These are phyloP conservation scores for Linaria vulgaris DNA, from an alignment of 257 asterid genomes.

Conservation along the genomic window DNA sequence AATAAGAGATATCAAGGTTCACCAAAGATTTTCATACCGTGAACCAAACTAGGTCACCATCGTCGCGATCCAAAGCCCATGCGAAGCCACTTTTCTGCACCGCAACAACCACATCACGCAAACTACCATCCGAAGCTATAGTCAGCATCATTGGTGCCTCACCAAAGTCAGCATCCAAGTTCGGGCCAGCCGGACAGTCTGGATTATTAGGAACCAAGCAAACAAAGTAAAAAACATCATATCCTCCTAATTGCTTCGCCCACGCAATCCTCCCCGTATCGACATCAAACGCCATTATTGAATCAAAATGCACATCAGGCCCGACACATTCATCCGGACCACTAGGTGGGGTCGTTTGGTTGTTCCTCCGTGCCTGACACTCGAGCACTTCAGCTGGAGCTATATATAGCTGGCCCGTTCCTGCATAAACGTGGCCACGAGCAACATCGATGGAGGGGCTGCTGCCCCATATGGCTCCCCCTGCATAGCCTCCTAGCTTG, in stretches of 20 bases:
- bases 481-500: too few relatives aligned
- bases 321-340: conserved; percentile 51
- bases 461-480: conserved; percentile 79
- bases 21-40: conserved; percentile 23
- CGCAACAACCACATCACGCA: conserved; percentile 60
- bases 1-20: too few relatives aligned
- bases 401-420: too few relatives aligned
- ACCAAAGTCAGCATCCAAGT: conserved; percentile 75
- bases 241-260: conserved; percentile 56
- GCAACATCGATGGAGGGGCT: conserved; percentile 62
- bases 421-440: conserved; percentile 46
- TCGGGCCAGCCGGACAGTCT: conserved; percentile 69
- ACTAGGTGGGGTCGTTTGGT: conserved; percentile 39
- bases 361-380: conserved; percentile 54
- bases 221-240: conserved; percentile 59
- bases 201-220: conserved; percentile 70
- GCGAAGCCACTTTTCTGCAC: conserved; percentile 77
- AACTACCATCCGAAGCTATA: conserved; percentile 28
- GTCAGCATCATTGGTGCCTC: conserved; percentile 76
- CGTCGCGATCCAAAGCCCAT: conserved; percentile 63
- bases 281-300: conserved; percentile 54
- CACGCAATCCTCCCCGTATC: conserved; percentile 51
- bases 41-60: conserved; percentile 51
- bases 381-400: conserved; percentile 59
- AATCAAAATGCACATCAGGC: too few relatives aligned